Percentiles rank a stretch among this genome's conserved stretches.
Conservation (phyloP, 176 grass and related monocot genomes). For the Oryza glumipatula region DNA sequence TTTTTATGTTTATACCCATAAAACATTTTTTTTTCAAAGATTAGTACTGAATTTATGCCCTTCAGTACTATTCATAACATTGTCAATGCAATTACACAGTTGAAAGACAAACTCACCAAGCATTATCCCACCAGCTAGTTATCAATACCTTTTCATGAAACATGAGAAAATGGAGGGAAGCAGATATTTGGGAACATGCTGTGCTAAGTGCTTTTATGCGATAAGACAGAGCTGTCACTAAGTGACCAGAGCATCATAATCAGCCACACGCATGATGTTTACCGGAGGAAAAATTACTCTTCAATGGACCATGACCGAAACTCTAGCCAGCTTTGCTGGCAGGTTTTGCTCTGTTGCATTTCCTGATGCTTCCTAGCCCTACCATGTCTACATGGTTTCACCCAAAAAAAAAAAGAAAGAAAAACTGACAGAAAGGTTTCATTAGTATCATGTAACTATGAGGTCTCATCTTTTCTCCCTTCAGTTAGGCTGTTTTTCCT, state of each 20-base stretch:
- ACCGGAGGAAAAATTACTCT: neutral
- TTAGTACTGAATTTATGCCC: too few species aligned
- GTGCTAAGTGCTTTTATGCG: too few species aligned
- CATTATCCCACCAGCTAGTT: too few species aligned
- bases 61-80: too few species aligned
- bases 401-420: neutral
- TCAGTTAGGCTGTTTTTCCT: neutral
- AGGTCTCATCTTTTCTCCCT: neutral
- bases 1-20: too few species aligned
- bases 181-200: too few species aligned
- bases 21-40: too few species aligned
- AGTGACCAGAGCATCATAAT: neutral
- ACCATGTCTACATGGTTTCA: neutral
- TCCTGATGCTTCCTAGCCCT: neutral
- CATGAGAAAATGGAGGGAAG: too few species aligned
- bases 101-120: too few species aligned
- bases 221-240: neutral
- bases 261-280: neutral
- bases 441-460: neutral
- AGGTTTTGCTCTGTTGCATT: neutral
- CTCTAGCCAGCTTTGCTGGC: neutral
- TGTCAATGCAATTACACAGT: too few species aligned
- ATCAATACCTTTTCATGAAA: too few species aligned
- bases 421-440: too few species aligned
- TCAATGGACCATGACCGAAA: neutral